Evolutionary conservation across 176 grass and related monocot species (phyloP).

Genomic region (Oryza glumipatula): DNA sequence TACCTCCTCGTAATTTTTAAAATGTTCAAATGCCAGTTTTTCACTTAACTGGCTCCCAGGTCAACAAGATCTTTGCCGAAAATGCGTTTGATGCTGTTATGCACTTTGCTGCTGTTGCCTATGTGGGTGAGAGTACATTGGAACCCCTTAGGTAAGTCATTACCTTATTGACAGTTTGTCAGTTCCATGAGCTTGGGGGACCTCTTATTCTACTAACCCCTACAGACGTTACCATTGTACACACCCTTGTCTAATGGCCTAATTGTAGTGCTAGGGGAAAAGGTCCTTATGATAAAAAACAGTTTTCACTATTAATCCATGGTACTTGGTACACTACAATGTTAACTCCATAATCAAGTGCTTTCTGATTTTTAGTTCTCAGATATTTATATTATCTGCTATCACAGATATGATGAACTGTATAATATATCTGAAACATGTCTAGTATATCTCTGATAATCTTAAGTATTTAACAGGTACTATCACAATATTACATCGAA

Average conservation of each 20-base stretch:
- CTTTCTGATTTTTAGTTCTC: constrained; percentile 21
- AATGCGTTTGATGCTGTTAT: constrained; percentile 89
- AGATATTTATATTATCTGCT: constrained; percentile 2
- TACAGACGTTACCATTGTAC: not conserved
- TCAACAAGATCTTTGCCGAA: constrained; percentile 74
- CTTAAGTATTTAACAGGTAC: constrained; percentile 55
- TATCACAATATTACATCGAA: constrained; percentile 89
- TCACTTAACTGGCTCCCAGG: constrained; percentile 54
- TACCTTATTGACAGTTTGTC: constrained; percentile 9
- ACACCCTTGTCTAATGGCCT: not conserved
- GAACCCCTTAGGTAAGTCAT: constrained; percentile 63
- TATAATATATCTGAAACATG: not conserved
- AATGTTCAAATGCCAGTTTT: constrained; percentile 31
- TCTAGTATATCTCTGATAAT: constrained; percentile 29
- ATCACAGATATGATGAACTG: not conserved
- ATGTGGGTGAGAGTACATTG: constrained; percentile 84
- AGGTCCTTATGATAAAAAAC: not conserved
- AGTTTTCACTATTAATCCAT: constrained; percentile 15
- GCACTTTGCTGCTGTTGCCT: constrained; percentile 87
- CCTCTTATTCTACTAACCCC: constrained; percentile 26
- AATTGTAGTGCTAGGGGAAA: not conserved
- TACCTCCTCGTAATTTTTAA: constrained; percentile 1
- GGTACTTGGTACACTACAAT: not conserved
- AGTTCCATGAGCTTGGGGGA: not conserved
- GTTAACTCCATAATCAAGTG: not conserved